A percentile compares a stretch with the other conserved stretches of the same genome.
These are phyloP conservation scores for Yarrowia keelungensis DNA, from an alignment of 805 yeast genomes.

Conservation along the genomic window DNA sequence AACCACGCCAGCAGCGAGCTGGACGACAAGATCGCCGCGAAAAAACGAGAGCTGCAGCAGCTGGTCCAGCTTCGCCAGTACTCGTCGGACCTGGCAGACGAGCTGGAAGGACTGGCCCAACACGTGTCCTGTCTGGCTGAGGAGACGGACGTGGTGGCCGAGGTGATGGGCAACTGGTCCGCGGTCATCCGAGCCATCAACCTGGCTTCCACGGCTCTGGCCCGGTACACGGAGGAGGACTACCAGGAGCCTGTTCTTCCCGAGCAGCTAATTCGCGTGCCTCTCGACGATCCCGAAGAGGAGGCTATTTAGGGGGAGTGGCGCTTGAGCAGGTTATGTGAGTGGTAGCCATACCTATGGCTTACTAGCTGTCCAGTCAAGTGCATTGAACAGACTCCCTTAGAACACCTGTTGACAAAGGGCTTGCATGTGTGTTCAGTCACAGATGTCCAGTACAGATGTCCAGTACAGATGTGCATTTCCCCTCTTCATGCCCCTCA, in stretches of 20 bases:
- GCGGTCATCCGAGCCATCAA: constrained; percentile 31
- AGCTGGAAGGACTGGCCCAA: constrained; percentile 23
- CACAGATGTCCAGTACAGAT: too few relatives aligned
- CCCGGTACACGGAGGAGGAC: constrained; percentile 28
- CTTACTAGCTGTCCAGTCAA: too few relatives aligned
- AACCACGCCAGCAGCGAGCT: constrained; percentile 15
- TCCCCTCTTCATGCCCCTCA: too few relatives aligned
- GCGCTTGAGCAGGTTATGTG: too few relatives aligned
- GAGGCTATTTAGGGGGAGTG: not conserved
- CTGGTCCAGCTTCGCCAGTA: constrained; percentile 20
- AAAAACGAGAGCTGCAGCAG: constrained; percentile 27
- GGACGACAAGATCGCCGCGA: constrained; percentile 18
- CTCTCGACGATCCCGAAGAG: constrained; percentile 5
- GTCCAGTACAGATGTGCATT: too few relatives aligned
- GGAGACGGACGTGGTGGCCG: constrained; percentile 27
- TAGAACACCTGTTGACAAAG: too few relatives aligned
- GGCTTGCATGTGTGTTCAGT: too few relatives aligned
- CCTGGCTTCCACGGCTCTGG: constrained; percentile 28
- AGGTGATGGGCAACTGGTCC: constrained; percentile 37
- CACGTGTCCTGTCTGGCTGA: constrained; percentile 31
- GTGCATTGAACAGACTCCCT: too few relatives aligned
- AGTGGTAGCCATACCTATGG: too few relatives aligned
- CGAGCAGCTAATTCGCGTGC: constrained; percentile 33
- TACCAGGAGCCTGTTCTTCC: constrained; percentile 29
- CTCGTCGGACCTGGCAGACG: constrained; percentile 24